Conservation (phyloP, 331 rosid genomes). For the Spiraea crenata region DNA sequence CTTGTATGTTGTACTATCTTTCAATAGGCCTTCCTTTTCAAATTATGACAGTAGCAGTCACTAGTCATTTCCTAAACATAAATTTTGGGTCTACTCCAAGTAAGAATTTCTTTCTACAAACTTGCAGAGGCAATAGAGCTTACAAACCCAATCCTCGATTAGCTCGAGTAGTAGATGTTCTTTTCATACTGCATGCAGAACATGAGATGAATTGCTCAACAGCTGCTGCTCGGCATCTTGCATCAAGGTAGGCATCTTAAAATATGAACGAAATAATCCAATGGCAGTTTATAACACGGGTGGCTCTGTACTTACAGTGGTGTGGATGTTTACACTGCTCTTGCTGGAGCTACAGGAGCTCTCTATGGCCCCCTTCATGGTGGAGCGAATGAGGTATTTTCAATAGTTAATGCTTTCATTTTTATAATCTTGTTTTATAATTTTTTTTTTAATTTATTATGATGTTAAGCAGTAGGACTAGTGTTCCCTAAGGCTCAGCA, state of each 20-base stretch:
- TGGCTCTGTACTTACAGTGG: constrained; percentile 48
- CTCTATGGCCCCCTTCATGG: constrained; percentile 97
- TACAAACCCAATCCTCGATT: constrained; percentile 79
- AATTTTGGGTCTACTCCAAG: not conserved
- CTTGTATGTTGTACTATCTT: constrained; percentile 48
- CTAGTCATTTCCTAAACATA: not conserved
- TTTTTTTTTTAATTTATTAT: no score
- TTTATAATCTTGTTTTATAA: not conserved
- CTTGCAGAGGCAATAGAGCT: constrained; percentile 73
- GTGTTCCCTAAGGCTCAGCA: not conserved
- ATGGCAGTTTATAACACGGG: constrained; percentile 7
- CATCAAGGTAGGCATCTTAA: constrained; percentile 65
- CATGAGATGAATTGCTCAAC: constrained; percentile 99
- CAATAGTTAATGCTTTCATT: not conserved
- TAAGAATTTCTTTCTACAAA: constrained; percentile 6
- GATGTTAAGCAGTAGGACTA: not conserved
- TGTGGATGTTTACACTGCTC: constrained; percentile 89
- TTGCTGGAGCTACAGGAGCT: constrained; percentile 93
- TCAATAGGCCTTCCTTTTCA: not conserved
- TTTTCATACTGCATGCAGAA: constrained; percentile 87
- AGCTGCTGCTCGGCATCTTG: constrained; percentile 84
- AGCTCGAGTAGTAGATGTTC: constrained; percentile 73
- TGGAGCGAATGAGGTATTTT: constrained; percentile 90
- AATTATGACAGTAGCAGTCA: not conserved
- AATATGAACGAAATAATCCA: constrained; percentile 5